A percentile compares a stretch with the other conserved stretches of the same genome.
phyloP scores from a whole-genome alignment of 805 yeast species.

The Candida endomychidarum region DNA sequence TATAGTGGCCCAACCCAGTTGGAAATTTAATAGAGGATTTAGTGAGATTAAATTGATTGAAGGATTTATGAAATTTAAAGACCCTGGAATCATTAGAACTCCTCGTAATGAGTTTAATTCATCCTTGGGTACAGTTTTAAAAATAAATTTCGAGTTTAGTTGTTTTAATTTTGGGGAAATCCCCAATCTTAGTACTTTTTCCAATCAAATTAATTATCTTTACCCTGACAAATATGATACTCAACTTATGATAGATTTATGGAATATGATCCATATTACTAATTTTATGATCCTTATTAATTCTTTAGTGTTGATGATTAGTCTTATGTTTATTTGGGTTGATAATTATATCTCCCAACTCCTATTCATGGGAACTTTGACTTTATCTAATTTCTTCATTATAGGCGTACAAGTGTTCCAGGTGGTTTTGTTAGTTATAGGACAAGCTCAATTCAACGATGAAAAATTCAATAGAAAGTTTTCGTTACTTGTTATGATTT shows the following conservation, averaged over 20 bases:
- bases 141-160: not conserved
- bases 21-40: constrained; percentile 8
- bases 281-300: constrained; percentile 4
- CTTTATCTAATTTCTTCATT: not conserved
- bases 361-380: not conserved
- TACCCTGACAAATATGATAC: not conserved
- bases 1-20: constrained; percentile 20
- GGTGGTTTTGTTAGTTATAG: not conserved
- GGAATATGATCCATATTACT: constrained; percentile 9
- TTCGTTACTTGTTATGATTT: not conserved
- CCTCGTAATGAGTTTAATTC: not conserved
- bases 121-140: constrained; percentile 1
- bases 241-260: not conserved
- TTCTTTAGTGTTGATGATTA: constrained; percentile 2
- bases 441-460: constrained; percentile 1
- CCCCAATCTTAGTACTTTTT: not conserved
- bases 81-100: not conserved
- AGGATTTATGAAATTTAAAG: not conserved
- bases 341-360: not conserved
- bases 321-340: constrained; percentile 1
- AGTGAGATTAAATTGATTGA: constrained; percentile 3
- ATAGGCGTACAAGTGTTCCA: constrained; percentile 5
- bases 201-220: constrained; percentile 5
- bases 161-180: not conserved
- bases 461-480: constrained; percentile 2